phyloP scores from a whole-genome alignment of 768 basidiomycete genomes.

The Mycena alexandri region DNA sequence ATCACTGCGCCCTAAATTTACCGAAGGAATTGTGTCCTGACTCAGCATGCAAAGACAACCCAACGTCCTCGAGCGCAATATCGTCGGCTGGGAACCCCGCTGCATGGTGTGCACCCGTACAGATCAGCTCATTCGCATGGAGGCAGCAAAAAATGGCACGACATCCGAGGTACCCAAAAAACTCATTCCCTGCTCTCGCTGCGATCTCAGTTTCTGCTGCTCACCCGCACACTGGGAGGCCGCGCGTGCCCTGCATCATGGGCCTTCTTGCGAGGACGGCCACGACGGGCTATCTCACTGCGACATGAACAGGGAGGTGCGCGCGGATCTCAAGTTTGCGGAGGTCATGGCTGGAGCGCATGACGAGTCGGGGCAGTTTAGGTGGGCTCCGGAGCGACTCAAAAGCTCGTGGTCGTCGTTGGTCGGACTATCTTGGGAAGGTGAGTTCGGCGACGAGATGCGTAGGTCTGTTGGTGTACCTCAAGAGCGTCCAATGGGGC shows the following conservation, averaged over 20 bases:
- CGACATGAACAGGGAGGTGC: conserved; percentile 42
- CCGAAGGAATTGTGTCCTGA: background rate
- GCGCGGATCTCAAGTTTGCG: conserved; percentile 34
- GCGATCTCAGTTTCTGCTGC: conserved; percentile 45
- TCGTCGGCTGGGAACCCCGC: conserved; percentile 41
- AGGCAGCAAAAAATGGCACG: conserved; percentile 22
- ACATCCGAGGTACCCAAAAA: conserved; percentile 12
- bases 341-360: conserved; percentile 3
- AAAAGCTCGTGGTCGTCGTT: conserved; percentile 44
- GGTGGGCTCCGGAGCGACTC: conserved; percentile 49
- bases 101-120: conserved; percentile 45
- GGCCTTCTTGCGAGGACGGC: conserved; percentile 41
- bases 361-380: conserved; percentile 33
- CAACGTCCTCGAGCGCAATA: conserved; percentile 27
- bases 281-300: conserved; percentile 43
- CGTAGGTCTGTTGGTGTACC: conserved; percentile 17
- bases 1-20: background rate
- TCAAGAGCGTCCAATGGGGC: conserved; percentile 14
- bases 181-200: conserved; percentile 41
- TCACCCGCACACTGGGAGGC: conserved; percentile 42
- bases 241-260: conserved; percentile 36
- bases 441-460: conserved; percentile 41
- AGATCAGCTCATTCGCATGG: conserved; percentile 43
- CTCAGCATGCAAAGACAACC: background rate
- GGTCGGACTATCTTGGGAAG: conserved; percentile 42